phyloP scores from a whole-genome alignment of 1,284 basidiomycete species.

The Takashimella tepidaria region DNA sequence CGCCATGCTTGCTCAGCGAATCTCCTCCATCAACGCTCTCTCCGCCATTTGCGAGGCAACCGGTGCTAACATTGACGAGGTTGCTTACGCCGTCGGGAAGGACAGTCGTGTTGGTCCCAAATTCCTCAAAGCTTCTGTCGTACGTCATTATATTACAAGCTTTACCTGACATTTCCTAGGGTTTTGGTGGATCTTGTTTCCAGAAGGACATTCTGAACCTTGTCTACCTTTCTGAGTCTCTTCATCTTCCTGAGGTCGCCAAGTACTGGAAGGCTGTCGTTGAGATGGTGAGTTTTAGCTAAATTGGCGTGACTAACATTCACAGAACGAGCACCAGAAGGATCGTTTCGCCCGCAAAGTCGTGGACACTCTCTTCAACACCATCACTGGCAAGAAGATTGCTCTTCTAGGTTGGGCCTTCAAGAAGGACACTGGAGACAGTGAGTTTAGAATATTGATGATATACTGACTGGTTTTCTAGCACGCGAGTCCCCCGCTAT shows the following conservation, averaged over 20 bases:
- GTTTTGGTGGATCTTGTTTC: conserved; percentile 99
- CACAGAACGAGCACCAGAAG: conserved; percentile 91
- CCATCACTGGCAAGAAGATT: conserved; percentile 73
- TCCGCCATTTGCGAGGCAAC: conserved; percentile 99
- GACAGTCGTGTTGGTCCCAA: conserved; percentile 91
- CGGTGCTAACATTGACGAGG: conserved; percentile 97
- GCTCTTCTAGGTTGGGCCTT: conserved; percentile 87
- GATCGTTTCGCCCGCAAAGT: conserved; percentile 79
- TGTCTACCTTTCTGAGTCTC: conserved; percentile 90
- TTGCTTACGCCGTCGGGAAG: conserved; percentile 87
- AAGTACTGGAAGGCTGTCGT: conserved; percentile 96
- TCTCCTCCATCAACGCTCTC: conserved; percentile 96
- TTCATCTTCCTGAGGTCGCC: conserved; percentile 94
- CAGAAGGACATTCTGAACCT: conserved; percentile 99
- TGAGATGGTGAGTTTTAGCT: conserved; percentile 55
- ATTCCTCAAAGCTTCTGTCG: conserved; percentile 74
- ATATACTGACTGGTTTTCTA: conserved; percentile 7
- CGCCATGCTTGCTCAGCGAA: conserved; percentile 95
- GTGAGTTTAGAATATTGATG: conserved; percentile 15
- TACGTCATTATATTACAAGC: conserved; percentile 10
- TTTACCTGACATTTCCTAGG: conserved; percentile 12
- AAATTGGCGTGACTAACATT: conserved; percentile 3
- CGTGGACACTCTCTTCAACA: conserved; percentile 95
- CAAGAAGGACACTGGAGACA: conserved; percentile 96
- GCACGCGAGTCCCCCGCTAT: conserved; percentile 95